phyloP scores from a whole-genome alignment of 2,329 filamentous ascomycete species.

The Shiraia sp. region DNA sequence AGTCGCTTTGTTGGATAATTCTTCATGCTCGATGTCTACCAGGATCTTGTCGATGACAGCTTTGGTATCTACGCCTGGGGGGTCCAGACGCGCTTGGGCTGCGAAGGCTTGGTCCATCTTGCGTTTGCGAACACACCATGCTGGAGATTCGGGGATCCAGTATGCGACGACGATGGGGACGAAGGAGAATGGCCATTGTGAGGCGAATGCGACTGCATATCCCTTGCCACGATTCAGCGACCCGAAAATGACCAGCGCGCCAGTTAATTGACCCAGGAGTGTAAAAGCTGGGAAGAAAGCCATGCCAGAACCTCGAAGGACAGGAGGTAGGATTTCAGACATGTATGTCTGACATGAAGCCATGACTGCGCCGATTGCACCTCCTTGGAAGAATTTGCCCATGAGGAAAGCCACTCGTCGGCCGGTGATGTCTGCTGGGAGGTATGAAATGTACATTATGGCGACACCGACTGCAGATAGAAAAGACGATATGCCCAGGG shows the following conservation, averaged over 20 bases:
- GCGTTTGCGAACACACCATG: slow-evolving; percentile 50
- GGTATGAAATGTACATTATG: slow-evolving; percentile 35
- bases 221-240: slow-evolving; percentile 34
- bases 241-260: slow-evolving; percentile 45
- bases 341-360: slow-evolving; percentile 50
- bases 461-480: slow-evolving; percentile 33
- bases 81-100: slow-evolving; percentile 57
- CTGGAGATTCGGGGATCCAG: slow-evolving; percentile 57
- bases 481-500: slow-evolving; percentile 27
- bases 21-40: slow-evolving; percentile 28
- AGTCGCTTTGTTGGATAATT: slow-evolving; percentile 21
- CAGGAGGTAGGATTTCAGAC: slow-evolving; percentile 55
- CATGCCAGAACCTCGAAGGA: slow-evolving; percentile 53
- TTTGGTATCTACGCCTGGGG: slow-evolving; percentile 38
- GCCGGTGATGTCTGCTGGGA: slow-evolving; percentile 22
- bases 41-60: slow-evolving; percentile 32
- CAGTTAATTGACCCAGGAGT: slow-evolving; percentile 54
- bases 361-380: slow-evolving; percentile 52
- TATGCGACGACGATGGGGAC: slow-evolving; percentile 50
- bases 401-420: slow-evolving; percentile 46
- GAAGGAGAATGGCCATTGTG: slow-evolving; percentile 52
- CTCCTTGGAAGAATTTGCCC: slow-evolving; percentile 53
- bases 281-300: slow-evolving; percentile 56
- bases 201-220: slow-evolving; percentile 49
- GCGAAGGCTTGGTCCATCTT: slow-evolving; percentile 47